phyloP scores from a whole-genome alignment of 176 grass and related monocot species.

The Chrysopogon serrulatus region DNA sequence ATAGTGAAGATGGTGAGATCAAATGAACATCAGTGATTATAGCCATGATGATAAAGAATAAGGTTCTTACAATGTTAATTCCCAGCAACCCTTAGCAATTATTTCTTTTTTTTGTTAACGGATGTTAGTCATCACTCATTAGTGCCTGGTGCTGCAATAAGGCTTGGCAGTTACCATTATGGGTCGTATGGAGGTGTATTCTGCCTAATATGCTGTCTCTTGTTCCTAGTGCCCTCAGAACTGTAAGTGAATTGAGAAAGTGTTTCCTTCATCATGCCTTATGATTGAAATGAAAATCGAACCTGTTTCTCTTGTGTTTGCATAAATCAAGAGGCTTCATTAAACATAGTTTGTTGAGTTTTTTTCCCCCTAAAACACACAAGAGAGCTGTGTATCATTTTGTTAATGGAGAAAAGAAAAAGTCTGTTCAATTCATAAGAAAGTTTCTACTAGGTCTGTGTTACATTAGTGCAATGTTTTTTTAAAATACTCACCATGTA shows the following conservation, averaged over 20 bases:
- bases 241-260: background rate
- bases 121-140: background rate
- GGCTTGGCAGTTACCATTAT: background rate
- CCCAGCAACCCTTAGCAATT: background rate
- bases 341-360: background rate
- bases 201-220: background rate
- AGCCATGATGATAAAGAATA: constrained; percentile 5
- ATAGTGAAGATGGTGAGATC: constrained; percentile 27
- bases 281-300: background rate
- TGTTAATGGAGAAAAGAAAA: too few relatives aligned
- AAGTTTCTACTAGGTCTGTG: background rate
- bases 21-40: constrained; percentile 19
- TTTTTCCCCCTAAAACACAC: background rate
- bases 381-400: background rate
- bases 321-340: background rate
- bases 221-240: background rate
- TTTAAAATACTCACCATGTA: background rate
- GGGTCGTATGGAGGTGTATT: background rate
- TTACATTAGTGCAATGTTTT: background rate
- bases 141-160: background rate
- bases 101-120: background rate
- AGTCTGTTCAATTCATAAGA: background rate
- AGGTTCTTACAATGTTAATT: background rate
- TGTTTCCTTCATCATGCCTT: background rate
- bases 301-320: background rate